Conservation (phyloP, 805 yeast genomes). For the Maudiozyma barnettii region DNA sequence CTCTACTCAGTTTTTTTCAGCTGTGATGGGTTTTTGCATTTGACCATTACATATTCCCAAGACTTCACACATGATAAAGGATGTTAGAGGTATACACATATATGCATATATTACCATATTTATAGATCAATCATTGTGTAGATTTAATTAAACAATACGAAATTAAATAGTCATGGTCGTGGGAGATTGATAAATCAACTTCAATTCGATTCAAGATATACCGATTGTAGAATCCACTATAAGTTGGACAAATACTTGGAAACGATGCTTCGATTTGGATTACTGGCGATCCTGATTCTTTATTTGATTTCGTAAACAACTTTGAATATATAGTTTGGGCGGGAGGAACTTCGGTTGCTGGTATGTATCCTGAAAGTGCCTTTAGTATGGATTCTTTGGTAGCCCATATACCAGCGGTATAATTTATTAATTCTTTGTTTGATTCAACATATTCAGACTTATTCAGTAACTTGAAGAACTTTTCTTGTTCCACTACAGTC, state of each 20-base stretch:
- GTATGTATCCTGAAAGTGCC: slow-evolving; percentile 13
- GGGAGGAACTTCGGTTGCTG: slow-evolving; percentile 15
- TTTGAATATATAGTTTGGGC: slow-evolving; percentile 23
- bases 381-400: slow-evolving; percentile 23
- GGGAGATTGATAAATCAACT: slow-evolving; percentile 21
- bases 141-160: slow-evolving; percentile 6
- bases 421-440: slow-evolving; percentile 3
- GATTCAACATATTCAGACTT: background rate
- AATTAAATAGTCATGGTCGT: slow-evolving; percentile 23
- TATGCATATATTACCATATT: too few species aligned
- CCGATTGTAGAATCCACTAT: slow-evolving; percentile 8
- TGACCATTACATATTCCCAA: background rate
- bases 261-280: slow-evolving; percentile 9
- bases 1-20: slow-evolving; percentile 38
- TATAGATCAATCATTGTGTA: too few species aligned
- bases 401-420: slow-evolving; percentile 28
- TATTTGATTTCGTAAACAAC: slow-evolving; percentile 16
- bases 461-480: slow-evolving; percentile 4
- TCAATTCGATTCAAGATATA: slow-evolving; percentile 7
- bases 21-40: slow-evolving; percentile 59
- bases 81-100: too few species aligned
- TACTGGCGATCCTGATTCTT: slow-evolving; percentile 12
- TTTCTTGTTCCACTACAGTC: slow-evolving; percentile 16
- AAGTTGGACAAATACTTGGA: background rate
- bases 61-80: background rate